phyloP scores from a whole-genome alignment of 1,284 basidiomycete species.

The Tylopilus microsporus region DNA sequence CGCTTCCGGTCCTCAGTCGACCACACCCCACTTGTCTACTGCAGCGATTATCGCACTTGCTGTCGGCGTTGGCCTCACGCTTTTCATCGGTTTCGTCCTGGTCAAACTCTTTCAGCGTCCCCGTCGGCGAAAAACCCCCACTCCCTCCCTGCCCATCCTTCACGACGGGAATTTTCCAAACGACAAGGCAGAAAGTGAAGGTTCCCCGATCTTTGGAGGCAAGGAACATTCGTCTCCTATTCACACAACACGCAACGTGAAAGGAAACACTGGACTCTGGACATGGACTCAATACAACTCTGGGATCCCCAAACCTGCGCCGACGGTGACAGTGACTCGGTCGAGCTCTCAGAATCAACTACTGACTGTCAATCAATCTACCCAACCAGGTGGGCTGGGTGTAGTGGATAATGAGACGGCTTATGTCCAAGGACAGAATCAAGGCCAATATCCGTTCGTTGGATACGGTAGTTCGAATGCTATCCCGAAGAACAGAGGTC shows the following conservation, averaged over 20 bases:
- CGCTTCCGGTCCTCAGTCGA: conserved; percentile 6
- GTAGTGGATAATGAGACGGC: neutral
- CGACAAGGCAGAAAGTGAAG: conserved; percentile 43
- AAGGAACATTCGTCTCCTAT: conserved; percentile 57
- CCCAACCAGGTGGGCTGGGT: conserved; percentile 1
- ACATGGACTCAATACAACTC: conserved; percentile 64
- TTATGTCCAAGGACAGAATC: conserved; percentile 13
- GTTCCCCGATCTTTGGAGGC: conserved; percentile 71
- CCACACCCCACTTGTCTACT: conserved; percentile 26
- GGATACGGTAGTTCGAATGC: conserved; percentile 18
- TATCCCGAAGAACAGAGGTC: conserved; percentile 22
- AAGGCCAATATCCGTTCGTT: conserved; percentile 23
- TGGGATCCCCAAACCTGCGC: conserved; percentile 30
- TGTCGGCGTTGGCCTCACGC: conserved; percentile 51
- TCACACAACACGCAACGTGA: conserved; percentile 28
- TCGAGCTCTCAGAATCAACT: conserved; percentile 20
- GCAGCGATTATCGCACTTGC: conserved; percentile 53
- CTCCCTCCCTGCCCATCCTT: conserved; percentile 67
- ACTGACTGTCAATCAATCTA: conserved; percentile 1
- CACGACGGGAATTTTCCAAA: conserved; percentile 48
- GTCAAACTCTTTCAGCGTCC: conserved; percentile 47
- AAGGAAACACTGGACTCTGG: conserved; percentile 40
- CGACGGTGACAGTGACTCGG: conserved; percentile 27
- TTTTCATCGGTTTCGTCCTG: conserved; percentile 52
- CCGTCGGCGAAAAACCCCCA: conserved; percentile 47